A percentile compares a stretch with the other conserved stretches of the same genome.
These are phyloP conservation scores for Boletus rubroflammeus DNA, from an alignment of 768 basidiomycete species.

Conservation along the genomic window DNA sequence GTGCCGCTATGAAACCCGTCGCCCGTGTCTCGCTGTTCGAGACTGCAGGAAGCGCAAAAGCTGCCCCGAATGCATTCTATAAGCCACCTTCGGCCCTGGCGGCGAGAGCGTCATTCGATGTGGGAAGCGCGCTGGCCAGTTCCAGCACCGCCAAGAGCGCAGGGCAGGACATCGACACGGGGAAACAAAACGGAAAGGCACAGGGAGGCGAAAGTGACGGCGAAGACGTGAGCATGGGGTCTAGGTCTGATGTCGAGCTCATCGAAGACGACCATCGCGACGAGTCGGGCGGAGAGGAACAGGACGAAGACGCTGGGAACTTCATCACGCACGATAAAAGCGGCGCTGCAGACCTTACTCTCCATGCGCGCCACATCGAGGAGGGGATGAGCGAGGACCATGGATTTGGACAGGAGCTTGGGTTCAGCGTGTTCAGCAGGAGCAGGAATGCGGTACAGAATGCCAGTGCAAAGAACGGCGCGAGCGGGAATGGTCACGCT, in stretches of 20 bases:
- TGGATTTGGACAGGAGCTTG: conserved; percentile 4
- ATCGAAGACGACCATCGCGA: conserved; percentile 2
- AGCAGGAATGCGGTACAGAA: conserved; percentile 1
- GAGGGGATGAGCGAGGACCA: conserved; percentile 8
- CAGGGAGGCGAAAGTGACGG: neutral
- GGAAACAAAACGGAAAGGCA: conserved; percentile 8
- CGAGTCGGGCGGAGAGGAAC: conserved; percentile 1
- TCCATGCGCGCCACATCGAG: conserved; percentile 7
- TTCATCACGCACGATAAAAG: conserved; percentile 24
- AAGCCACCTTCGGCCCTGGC: conserved; percentile 39
- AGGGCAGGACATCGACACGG: neutral
- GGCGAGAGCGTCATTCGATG: neutral
- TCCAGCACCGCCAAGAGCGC: neutral
- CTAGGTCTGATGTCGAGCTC: conserved; percentile 17
- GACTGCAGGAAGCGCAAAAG: conserved; percentile 45
- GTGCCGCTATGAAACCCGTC: conserved; percentile 1
- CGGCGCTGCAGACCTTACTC: conserved; percentile 16
- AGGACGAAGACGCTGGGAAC: conserved; percentile 10
- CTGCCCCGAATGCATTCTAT: conserved; percentile 65
- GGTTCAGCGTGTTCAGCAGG: conserved; percentile 22
- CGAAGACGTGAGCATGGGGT: conserved; percentile 23
- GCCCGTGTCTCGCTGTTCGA: conserved; percentile 37
- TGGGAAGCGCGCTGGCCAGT: neutral
- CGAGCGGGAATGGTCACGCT: neutral
- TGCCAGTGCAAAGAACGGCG: neutral